Conservation (phyloP, 2,329 filamentous ascomycete genomes). For the Escovopsis sp. region DNA sequence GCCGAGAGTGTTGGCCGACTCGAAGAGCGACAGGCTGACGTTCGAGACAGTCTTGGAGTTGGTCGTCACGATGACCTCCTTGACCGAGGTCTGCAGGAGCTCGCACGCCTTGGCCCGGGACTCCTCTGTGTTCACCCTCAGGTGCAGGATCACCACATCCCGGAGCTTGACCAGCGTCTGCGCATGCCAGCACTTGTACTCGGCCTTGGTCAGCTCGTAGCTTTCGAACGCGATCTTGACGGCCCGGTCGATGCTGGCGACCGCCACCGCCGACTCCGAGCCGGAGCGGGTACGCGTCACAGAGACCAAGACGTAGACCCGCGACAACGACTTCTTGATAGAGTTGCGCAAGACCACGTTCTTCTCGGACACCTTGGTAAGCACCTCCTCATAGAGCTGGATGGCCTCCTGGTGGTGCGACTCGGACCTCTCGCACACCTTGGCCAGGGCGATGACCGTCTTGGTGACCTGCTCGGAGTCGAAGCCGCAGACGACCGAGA, state of each 20-base stretch:
- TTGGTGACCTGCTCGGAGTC: conserved; percentile 13
- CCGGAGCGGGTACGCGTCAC: conserved; percentile 21
- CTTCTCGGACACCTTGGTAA: conserved; percentile 21
- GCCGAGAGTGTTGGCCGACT: conserved; percentile 30
- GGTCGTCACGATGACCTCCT: conserved; percentile 23
- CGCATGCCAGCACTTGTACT: conserved; percentile 29
- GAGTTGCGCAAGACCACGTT: conserved; percentile 22
- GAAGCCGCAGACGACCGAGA: conserved; percentile 21
- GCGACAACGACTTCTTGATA: conserved; percentile 33
- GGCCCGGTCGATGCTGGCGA: conserved; percentile 21
- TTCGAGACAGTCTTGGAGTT: conserved; percentile 3
- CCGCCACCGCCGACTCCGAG: conserved; percentile 7
- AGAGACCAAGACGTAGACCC: conserved; percentile 25
- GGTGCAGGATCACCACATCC: conserved; percentile 27
- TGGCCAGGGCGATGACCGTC: conserved; percentile 24
- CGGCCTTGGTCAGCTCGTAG: conserved; percentile 25
- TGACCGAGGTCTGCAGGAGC: conserved; percentile 23
- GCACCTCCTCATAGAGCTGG: conserved; percentile 28
- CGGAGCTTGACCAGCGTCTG: conserved; percentile 27
- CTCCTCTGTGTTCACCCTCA: conserved; percentile 22
- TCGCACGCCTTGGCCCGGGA: conserved; percentile 20
- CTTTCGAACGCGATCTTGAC: conserved; percentile 21
- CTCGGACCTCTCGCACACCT: conserved; percentile 28
- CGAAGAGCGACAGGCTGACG: conserved; percentile 29
- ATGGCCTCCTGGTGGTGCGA: conserved; percentile 28